Base-by-base conservation (phyloP, 2,329 filamentous ascomycete species). In the Penicillium sp. region DNA sequence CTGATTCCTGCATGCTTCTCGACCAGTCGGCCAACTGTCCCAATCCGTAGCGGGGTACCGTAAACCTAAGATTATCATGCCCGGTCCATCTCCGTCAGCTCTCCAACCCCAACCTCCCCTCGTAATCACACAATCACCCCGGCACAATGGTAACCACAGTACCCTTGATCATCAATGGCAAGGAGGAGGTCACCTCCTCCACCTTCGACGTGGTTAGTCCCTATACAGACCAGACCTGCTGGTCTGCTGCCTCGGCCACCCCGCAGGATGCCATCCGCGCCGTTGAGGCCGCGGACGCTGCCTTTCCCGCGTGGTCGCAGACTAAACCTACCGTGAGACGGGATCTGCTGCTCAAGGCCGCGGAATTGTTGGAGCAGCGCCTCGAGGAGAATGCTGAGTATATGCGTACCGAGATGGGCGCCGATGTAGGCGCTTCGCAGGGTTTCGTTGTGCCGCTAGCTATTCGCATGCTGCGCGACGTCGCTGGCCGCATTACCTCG, bases 281-380 rank as follows among this genome's bases (percentile, higher is more conserved):
- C 28, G 69, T 80, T 25, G 68, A 75, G 18, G 82, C 85, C 10
- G 87, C 88, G 1, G 73, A 81, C 9, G 73, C 76, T 2, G 88
- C 89, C 1, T 85, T 88, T 68, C 79, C 79, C 42, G 69, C 79
- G 47, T 94, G 89, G 89, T 79, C 80, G 18, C 79, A 77, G 50
- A 81, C 82, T 2, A 83, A 82, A 30, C 81, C 84, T 1, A 64
- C 74, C n/a, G 62, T 76, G 16, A 84, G 87, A 27, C 84, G 88
- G 16, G 81, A 86, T 55, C 83, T 92, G 61, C 79, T 94, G 44
- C 76, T 89, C 56, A 84, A 83, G 66, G 85, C 87, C 0, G 85
- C 86, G 9, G 82, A 85, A 8, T 71, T 91, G 65, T 72, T 46
- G 2, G 67, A 71, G 31, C 54, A 57, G 16, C 63, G 65, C 2